Evolutionary conservation across 2,329 filamentous ascomycete species (phyloP), one percentile per base, ranked within the genome.

Genomic region (Mollisia scopiformis): DNA sequence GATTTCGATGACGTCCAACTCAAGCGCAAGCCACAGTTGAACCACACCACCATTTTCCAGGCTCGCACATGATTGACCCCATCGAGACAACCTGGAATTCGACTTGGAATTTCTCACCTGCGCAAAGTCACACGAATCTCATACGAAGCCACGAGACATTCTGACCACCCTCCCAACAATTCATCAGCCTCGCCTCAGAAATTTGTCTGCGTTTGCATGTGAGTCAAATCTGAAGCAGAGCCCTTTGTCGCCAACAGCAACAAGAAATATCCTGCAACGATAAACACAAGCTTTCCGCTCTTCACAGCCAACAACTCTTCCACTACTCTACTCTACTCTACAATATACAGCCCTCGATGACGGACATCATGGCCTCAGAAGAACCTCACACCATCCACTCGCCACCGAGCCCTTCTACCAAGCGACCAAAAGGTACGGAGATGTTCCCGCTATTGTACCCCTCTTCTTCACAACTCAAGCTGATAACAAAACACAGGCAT

Each of bases 401-500:
- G 31, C 72, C 72, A 61, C 72, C 72, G 19, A 70, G 68, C 43
- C 72, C 72, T 31, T 69, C 72, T 25, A 60, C 68, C 21, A 73
- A 73, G 62, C 70, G 75, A 57, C 75, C 75, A 19, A 76, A 74
- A 68, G 75, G 75, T 74, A 72, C 57, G 46, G 41, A 54, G 28
- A 50, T 35, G 49, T 39, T 51, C 53, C 55, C 47, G 51, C 41
- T 19, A 46, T 23, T n/a, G 35, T 55, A 57, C 57, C 51, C 31
- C 46, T 52, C 49, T 23, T n/a, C 31, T 33, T 35, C 28, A n/a
- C 53, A 41, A 47, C 31, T 35, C 23, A 49, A 55, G 47, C 59
- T 55, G 33, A 64, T 50, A 49, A 30, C 11, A 33, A 37, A 30
- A 35, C 33, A 19, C 68, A 97, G 94, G 94, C 68, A 98, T 98